phyloP scores from a whole-genome alignment of 2,329 filamentous ascomycete species.

The Fusarium nisikadoi region DNA sequence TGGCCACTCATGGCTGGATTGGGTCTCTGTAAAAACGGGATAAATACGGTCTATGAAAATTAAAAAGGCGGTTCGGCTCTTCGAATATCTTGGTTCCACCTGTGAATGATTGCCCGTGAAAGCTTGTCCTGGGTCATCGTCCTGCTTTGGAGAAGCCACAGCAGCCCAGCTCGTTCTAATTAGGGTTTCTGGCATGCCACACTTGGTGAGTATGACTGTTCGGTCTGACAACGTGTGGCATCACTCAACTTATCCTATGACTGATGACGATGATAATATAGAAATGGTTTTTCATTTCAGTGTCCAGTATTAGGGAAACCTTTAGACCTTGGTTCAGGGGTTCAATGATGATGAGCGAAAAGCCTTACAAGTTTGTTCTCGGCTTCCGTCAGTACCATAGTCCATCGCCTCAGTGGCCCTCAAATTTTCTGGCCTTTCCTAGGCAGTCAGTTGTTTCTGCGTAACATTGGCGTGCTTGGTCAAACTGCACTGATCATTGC shows the following conservation, averaged over 20 bases:
- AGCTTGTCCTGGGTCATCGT: not conserved
- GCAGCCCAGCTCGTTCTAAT: not conserved
- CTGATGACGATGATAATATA: not conserved
- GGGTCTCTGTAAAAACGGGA: slow-evolving; percentile 43
- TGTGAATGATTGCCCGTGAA: not conserved
- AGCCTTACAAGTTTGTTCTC: not conserved
- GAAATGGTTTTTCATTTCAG: not conserved
- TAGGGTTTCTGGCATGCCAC: slow-evolving; percentile 16
- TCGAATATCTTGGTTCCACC: slow-evolving; percentile 12
- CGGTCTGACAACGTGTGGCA: not conserved
- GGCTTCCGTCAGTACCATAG: no score
- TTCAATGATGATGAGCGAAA: not conserved
- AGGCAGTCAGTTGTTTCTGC: not conserved
- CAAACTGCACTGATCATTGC: not conserved
- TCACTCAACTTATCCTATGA: not conserved
- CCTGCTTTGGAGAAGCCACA: not conserved
- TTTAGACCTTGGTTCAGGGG: not conserved
- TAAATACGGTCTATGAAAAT: slow-evolving; percentile 47
- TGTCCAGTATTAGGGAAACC: not conserved
- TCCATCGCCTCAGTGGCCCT: not conserved
- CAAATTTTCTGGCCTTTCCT: not conserved
- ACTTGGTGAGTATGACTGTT: not conserved
- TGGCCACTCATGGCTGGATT: slow-evolving; percentile 47
- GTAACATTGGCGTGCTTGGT: not conserved
- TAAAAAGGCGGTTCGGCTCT: slow-evolving; percentile 45